These are phyloP conservation scores for Solidago caesia DNA, from an alignment of 129 eudicot species.

Conservation along the genomic window DNA sequence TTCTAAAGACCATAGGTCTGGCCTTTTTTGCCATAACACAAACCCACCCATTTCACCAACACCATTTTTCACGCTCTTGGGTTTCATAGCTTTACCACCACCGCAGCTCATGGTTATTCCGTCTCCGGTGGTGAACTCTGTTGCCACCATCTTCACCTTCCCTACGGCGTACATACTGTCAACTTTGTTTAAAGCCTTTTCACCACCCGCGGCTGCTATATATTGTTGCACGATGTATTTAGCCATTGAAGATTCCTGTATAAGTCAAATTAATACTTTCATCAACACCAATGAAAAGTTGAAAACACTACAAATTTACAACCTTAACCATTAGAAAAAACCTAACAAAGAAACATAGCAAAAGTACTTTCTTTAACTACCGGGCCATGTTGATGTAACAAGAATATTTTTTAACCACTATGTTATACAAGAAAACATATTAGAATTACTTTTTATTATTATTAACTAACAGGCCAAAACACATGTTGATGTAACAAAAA, in stretches of 20 bases:
- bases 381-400: too few relatives aligned
- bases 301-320: neutral
- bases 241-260: conserved; percentile 90
- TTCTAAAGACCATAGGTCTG: conserved; percentile 91
- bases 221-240: conserved; percentile 90
- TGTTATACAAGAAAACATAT: too few relatives aligned
- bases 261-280: conserved; percentile 1
- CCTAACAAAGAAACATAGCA: neutral
- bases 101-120: conserved; percentile 32
- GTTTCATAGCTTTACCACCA: conserved; percentile 39
- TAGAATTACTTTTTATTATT: too few relatives aligned
- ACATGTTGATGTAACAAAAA: too few relatives aligned
- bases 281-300: conserved; percentile 10
- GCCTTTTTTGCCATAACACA: conserved; percentile 88
- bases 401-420: too few relatives aligned
- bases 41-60: conserved; percentile 84
- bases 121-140: conserved; percentile 64
- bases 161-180: conserved; percentile 87
- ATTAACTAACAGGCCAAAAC: too few relatives aligned
- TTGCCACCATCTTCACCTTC: conserved; percentile 86
- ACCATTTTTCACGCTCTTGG: conserved; percentile 46
- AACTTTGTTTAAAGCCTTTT: conserved; percentile 54
- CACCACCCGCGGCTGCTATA: conserved; percentile 92
- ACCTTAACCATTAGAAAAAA: neutral
- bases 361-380: too few relatives aligned